Percentiles rank a stretch among this genome's conserved stretches.
phyloP scores from a whole-genome alignment of 495 filamentous ascomycete genomes.

The Aspergillus cristatus region DNA sequence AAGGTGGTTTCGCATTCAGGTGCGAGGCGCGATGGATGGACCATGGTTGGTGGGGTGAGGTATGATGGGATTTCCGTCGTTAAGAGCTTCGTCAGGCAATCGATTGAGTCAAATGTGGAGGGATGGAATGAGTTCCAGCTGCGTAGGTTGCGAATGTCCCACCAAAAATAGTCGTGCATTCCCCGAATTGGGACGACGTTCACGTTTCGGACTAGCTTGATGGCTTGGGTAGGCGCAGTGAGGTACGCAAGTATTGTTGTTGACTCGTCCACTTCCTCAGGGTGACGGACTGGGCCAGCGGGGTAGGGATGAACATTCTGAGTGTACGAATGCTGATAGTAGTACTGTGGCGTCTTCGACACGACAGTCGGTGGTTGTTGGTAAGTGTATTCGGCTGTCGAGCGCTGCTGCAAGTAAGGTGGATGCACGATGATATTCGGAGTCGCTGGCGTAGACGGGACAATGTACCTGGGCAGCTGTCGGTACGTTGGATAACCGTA shows the following conservation, averaged over 20 bases:
- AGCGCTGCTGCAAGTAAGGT: constrained; percentile 19
- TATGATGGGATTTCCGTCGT: constrained; percentile 54
- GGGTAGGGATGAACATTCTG: constrained; percentile 13
- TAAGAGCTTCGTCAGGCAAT: constrained; percentile 63
- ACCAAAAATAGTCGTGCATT: constrained; percentile 80
- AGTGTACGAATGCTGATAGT: constrained; percentile 36
- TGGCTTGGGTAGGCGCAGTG: constrained; percentile 67
- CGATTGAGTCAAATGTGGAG: constrained; percentile 61
- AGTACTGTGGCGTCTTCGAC: constrained; percentile 31
- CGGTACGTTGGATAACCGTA: constrained; percentile 77
- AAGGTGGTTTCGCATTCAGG: constrained; percentile 69
- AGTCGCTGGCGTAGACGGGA: constrained; percentile 38
- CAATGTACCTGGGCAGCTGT: constrained; percentile 59
- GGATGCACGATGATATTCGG: constrained; percentile 34
- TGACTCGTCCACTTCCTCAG: constrained; percentile 28
- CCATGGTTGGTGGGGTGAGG: constrained; percentile 51
- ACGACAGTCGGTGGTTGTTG: constrained; percentile 15
- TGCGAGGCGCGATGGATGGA: constrained; percentile 42
- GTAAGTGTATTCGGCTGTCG: constrained; percentile 6
- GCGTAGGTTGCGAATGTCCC: constrained; percentile 81
- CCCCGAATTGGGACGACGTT: constrained; percentile 60
- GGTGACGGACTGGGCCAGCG: constrained; percentile 29
- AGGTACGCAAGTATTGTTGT: constrained; percentile 72
- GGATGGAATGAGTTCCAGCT: constrained; percentile 73
- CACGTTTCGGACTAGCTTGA: constrained; percentile 72